A percentile compares a stretch with the other conserved stretches of the same genome.
phyloP scores from a whole-genome alignment of 768 basidiomycete species.

The Rhizopogon salebrosus region DNA sequence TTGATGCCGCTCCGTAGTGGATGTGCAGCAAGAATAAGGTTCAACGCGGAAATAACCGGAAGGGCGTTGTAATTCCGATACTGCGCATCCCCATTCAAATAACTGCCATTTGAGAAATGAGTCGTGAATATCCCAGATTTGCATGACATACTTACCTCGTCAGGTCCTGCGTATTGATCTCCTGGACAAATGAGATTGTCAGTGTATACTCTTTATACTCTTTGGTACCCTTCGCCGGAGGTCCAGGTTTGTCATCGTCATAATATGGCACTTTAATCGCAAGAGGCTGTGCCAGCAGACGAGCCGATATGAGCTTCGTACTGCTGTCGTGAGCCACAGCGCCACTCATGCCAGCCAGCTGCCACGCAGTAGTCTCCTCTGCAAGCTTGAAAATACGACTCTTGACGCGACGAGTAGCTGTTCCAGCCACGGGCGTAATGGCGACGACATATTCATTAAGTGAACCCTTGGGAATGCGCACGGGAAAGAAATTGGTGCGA shows the following conservation, averaged over 20 bases:
- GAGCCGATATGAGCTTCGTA: slow-evolving; percentile 40
- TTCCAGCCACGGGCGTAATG: slow-evolving; percentile 31
- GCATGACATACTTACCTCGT: slow-evolving; percentile 26
- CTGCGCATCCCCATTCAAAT: slow-evolving; percentile 39
- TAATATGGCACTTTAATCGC: slow-evolving; percentile 34
- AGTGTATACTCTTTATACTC: slow-evolving; percentile 39
- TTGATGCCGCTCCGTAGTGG: slow-evolving; percentile 45
- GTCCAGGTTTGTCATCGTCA: slow-evolving; percentile 40
- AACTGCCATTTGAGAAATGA: slow-evolving; percentile 24
- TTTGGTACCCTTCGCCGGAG: slow-evolving; percentile 19
- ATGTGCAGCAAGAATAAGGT: slow-evolving; percentile 40
- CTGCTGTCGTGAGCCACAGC: slow-evolving; percentile 44
- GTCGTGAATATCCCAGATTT: not conserved
- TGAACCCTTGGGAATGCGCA: slow-evolving; percentile 41
- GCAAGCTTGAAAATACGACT: slow-evolving; percentile 45
- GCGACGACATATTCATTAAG: slow-evolving; percentile 44
- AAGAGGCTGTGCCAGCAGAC: slow-evolving; percentile 36
- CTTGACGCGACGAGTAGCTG: slow-evolving; percentile 34
- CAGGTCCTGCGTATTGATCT: slow-evolving; percentile 39
- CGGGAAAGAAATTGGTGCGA: slow-evolving; percentile 49
- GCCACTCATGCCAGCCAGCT: slow-evolving; percentile 32
- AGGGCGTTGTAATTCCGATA: slow-evolving; percentile 39
- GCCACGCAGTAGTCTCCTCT: slow-evolving; percentile 37
- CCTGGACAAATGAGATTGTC: slow-evolving; percentile 36
- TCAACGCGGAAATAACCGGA: slow-evolving; percentile 46